Evolutionary conservation across 1,284 basidiomycete species (phyloP).

Genomic region (Cryptococcus jaspeensis): DNA sequence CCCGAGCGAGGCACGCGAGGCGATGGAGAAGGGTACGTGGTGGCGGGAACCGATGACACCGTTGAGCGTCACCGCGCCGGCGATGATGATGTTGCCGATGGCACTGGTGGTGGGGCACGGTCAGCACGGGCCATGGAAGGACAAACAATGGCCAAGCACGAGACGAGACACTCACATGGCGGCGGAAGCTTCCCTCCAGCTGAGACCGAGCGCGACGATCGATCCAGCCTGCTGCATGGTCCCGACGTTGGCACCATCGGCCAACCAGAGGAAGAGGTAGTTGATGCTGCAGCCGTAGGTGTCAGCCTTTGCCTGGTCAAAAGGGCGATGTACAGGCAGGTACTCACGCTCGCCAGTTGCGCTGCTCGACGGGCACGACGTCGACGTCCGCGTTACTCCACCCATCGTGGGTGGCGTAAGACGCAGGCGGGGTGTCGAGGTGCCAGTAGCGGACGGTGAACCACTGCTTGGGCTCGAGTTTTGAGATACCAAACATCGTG

Average conservation of each 20-base stretch:
- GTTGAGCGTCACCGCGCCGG: constrained; percentile 52
- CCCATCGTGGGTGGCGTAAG: constrained; percentile 40
- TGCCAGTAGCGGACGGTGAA: constrained; percentile 35
- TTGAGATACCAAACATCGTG: constrained; percentile 7
- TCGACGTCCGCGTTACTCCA: constrained; percentile 46
- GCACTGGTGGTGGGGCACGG: constrained; percentile 24
- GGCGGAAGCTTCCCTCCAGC: constrained; percentile 39
- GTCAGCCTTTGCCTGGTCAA: neutral
- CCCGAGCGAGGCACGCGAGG: constrained; percentile 73
- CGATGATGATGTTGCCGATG: constrained; percentile 44
- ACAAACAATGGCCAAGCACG: no score
- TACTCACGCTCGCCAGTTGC: constrained; percentile 43
- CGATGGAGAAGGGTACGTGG: constrained; percentile 67
- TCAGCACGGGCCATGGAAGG: neutral
- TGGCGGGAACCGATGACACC: constrained; percentile 70
- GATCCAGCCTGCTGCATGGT: constrained; percentile 40
- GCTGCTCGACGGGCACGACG: constrained; percentile 37
- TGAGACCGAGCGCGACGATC: constrained; percentile 39
- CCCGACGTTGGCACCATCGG: constrained; percentile 42
- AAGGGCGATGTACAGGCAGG: neutral
- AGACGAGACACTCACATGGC: constrained; percentile 29
- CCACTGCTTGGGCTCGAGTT: constrained; percentile 30
- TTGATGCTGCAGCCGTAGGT: constrained; percentile 25
- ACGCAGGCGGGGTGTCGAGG: constrained; percentile 41
- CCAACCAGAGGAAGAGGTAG: constrained; percentile 41